phyloP scores from a whole-genome alignment of 2,329 filamentous ascomycete species.

The Botryotinia narcissicola region DNA sequence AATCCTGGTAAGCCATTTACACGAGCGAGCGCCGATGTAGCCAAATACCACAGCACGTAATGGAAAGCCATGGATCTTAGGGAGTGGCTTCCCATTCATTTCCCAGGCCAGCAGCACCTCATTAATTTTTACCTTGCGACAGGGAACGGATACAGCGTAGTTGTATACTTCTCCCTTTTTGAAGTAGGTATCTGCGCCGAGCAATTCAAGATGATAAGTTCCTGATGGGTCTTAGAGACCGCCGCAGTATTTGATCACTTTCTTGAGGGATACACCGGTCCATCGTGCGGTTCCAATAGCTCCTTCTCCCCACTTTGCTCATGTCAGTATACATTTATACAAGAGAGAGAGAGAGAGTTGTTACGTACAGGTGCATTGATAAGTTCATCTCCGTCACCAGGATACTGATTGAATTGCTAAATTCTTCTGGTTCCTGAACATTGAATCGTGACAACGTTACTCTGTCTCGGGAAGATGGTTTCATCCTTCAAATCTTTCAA shows the following conservation, averaged over 20 bases:
- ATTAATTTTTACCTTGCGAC: constrained; percentile 62
- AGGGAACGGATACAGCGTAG: constrained; percentile 65
- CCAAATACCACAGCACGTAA: constrained; percentile 62
- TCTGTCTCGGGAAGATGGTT: constrained; percentile 29
- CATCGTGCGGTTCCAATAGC: constrained; percentile 66
- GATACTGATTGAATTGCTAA: constrained; percentile 64
- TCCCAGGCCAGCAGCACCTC: constrained; percentile 65
- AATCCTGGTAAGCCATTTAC: constrained; percentile 68
- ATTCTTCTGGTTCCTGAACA: constrained; percentile 68
- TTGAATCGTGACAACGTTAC: constrained; percentile 59
- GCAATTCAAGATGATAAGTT: constrained; percentile 64
- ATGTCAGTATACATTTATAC: not conserved
- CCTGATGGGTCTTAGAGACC: constrained; percentile 48
- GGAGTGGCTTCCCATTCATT: constrained; percentile 64
- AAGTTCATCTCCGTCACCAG: constrained; percentile 64
- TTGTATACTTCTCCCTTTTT: constrained; percentile 63
- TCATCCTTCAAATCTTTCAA: constrained; percentile 29
- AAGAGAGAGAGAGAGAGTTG: accelerated
- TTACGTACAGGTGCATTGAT: constrained; percentile 42
- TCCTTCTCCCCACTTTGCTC: constrained; percentile 57
- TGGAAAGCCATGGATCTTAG: constrained; percentile 65
- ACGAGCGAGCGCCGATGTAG: constrained; percentile 63
- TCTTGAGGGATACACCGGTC: constrained; percentile 64
- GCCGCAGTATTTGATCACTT: constrained; percentile 68
- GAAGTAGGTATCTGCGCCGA: constrained; percentile 71